Percentiles rank a stretch among this genome's conserved stretches.
These are phyloP conservation scores for Pseudogymnoascus sp. DNA, from an alignment of 2,329 filamentous ascomycete species.

Conservation along the genomic window DNA sequence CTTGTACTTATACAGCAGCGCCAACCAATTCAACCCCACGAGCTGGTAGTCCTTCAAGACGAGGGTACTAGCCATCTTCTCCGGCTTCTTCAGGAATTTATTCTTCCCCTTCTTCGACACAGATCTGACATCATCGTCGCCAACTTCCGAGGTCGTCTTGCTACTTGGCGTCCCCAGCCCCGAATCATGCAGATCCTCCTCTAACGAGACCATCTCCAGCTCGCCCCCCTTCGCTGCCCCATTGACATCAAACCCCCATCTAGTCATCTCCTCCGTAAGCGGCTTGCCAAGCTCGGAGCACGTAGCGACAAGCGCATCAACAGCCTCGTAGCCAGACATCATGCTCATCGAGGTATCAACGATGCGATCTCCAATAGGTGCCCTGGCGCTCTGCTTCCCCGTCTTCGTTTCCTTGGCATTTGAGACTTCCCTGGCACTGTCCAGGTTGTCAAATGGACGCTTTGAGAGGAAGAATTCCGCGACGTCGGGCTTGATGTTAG, in stretches of 20 bases:
- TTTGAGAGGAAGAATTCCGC: conserved; percentile 62
- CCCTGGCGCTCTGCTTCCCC: conserved; percentile 39
- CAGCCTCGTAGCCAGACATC: conserved; percentile 69
- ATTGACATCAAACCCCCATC: conserved; percentile 60
- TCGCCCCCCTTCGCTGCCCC: conserved; percentile 52
- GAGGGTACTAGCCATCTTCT: conserved; percentile 66
- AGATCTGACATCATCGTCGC: conserved; percentile 33
- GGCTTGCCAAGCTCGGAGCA: conserved; percentile 68
- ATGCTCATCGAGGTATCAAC: conserved; percentile 63
- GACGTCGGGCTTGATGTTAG: conserved; percentile 61
- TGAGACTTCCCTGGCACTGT: conserved; percentile 58
- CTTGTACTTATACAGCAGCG: conserved; percentile 67
- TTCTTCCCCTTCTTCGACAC: conserved; percentile 18
- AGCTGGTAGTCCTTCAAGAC: conserved; percentile 88
- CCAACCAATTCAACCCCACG: conserved; percentile 91
- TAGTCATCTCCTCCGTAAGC: conserved; percentile 54
- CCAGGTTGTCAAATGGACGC: conserved; percentile 63
- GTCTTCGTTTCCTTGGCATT: conserved; percentile 39
- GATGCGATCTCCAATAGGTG: conserved; percentile 55
- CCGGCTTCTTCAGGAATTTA: conserved; percentile 49
- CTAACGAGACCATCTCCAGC: conserved; percentile 49
- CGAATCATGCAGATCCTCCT: conserved; percentile 47
- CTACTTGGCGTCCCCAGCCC: conserved; percentile 57
- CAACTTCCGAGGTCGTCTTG: conserved; percentile 34
- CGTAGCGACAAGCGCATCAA: conserved; percentile 70